Conservation (phyloP, 2,329 filamentous ascomycete species). For the Teratosphaeriaceae sp. region DNA sequence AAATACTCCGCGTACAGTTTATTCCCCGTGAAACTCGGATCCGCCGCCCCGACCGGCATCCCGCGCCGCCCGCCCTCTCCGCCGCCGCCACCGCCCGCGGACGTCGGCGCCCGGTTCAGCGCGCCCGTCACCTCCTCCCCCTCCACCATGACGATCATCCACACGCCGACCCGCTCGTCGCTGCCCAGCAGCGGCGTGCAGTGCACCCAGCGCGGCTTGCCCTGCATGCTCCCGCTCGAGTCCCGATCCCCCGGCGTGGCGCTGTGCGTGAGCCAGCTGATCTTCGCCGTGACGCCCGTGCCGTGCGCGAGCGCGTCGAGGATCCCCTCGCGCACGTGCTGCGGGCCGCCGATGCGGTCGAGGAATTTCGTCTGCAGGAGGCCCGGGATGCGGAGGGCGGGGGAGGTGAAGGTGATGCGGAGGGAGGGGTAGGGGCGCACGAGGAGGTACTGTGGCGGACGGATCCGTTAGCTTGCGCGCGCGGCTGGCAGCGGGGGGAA, state of each 20-base stretch:
- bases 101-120: constrained; percentile 4
- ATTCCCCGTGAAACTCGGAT: constrained; percentile 19
- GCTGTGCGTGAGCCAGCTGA: constrained; percentile 32
- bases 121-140: constrained; percentile 25
- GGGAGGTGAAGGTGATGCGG: constrained; percentile 62
- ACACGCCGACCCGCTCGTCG: constrained; percentile 39
- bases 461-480: background rate
- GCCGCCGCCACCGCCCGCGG: constrained; percentile 27
- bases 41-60: constrained; percentile 9
- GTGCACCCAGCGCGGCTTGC: constrained; percentile 36
- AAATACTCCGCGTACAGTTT: constrained; percentile 33
- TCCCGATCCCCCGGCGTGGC: constrained; percentile 4
- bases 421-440: constrained; percentile 60
- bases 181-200: constrained; percentile 38
- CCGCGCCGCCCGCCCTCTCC: constrained; percentile 25
- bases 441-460: constrained; percentile 49
- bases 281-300: constrained; percentile 37
- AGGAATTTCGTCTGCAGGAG: constrained; percentile 48
- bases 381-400: constrained; percentile 59
- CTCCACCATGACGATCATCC: constrained; percentile 43
- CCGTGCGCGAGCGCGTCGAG: constrained; percentile 33
- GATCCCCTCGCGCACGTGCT: constrained; percentile 32
- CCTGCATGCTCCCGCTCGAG: constrained; percentile 18
- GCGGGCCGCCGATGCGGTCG: constrained; percentile 36
- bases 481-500: background rate